Conservation (phyloP, 257 asterid genomes). For the Pogostemon cablin region DNA sequence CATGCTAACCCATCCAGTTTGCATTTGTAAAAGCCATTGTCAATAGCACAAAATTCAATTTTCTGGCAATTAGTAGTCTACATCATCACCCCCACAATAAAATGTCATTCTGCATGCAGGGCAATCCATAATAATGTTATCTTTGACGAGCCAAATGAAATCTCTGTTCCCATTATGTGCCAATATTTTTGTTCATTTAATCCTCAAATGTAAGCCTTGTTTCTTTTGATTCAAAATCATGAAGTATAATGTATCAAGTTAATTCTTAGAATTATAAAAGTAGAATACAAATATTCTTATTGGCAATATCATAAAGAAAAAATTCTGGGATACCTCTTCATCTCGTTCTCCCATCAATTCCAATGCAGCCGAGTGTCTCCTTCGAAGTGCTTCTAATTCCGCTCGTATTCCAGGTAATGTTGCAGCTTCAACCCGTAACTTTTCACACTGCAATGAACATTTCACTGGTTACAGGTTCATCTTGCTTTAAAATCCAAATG, state of each 20-base stretch:
- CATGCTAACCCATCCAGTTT: background rate
- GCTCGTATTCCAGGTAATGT: slow-evolving; percentile 87
- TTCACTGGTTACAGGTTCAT: slow-evolving; percentile 4
- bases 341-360: slow-evolving; percentile 99
- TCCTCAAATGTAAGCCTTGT: background rate
- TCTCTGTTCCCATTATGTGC: background rate
- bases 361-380: slow-evolving; percentile 94
- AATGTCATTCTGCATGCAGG: background rate
- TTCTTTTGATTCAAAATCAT: slow-evolving; percentile 4
- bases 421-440: slow-evolving; percentile 73
- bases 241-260: background rate
- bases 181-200: background rate
- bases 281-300: slow-evolving; percentile 3
- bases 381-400: slow-evolving; percentile 89
- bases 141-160: background rate
- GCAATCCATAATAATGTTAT: background rate
- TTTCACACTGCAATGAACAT: slow-evolving; percentile 69
- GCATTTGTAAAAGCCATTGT: background rate
- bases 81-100: background rate
- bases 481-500: slow-evolving; percentile 13
- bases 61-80: slow-evolving; percentile 13
- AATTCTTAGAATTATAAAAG: background rate
- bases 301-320: slow-evolving; percentile 17
- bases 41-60: background rate
- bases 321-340: slow-evolving; percentile 73